Percentiles rank a stretch among this genome's conserved stretches.
Conservation (phyloP, 768 basidiomycete genomes). For the Hortiboletus campestris region DNA sequence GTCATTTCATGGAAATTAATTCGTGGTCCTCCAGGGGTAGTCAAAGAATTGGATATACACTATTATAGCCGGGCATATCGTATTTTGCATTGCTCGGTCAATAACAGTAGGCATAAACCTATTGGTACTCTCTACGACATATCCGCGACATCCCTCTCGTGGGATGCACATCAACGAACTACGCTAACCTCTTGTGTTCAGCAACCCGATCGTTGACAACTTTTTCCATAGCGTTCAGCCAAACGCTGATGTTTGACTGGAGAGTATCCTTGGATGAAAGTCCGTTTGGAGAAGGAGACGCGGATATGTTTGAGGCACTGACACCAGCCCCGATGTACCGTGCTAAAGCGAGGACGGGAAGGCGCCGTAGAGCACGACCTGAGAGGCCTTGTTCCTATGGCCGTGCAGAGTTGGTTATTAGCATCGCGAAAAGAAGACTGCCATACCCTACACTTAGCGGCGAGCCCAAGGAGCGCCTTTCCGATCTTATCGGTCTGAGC, state of each 20-base stretch:
- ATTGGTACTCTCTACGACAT: background rate
- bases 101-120: background rate
- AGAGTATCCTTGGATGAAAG: slow-evolving; percentile 5
- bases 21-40: background rate
- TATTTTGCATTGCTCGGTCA: background rate
- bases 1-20: slow-evolving; percentile 20
- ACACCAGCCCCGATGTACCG: slow-evolving; percentile 64
- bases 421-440: background rate
- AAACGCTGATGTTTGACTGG: slow-evolving; percentile 51
- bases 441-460: slow-evolving; percentile 75
- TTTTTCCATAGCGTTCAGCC: slow-evolving; percentile 84
- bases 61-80: background rate
- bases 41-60: slow-evolving; percentile 4
- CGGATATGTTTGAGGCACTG: slow-evolving; percentile 14
- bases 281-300: slow-evolving; percentile 1
- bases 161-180: slow-evolving; percentile 2
- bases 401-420: background rate
- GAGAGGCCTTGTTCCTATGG: slow-evolving; percentile 76
- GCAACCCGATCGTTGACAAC: slow-evolving; percentile 60
- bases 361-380: slow-evolving; percentile 83
- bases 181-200: slow-evolving; percentile 49
- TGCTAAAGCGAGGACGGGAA: slow-evolving; percentile 94
- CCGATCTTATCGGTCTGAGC: slow-evolving; percentile 55
- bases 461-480: slow-evolving; percentile 60
- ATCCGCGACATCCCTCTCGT: background rate